Percentiles rank a stretch among this genome's conserved stretches.
Conservation (phyloP, 495 filamentous ascomycete genomes). For the Daldinia grandis region DNA sequence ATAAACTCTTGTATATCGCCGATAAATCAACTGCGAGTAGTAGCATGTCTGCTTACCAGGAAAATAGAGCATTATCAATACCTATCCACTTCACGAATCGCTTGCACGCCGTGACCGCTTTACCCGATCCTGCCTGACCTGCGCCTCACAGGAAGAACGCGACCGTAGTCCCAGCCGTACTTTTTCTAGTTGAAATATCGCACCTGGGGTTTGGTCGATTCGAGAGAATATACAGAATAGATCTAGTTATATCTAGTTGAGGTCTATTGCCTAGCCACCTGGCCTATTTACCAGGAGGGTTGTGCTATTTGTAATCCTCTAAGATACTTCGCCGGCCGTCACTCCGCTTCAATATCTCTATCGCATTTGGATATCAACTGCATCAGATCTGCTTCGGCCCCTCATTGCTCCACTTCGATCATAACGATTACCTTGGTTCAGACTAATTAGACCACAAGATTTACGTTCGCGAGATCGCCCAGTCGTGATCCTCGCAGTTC, state of each 20-base stretch:
- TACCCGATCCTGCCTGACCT: not conserved
- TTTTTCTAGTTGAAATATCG: slow-evolving; percentile 6
- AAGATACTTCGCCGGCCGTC: slow-evolving; percentile 13
- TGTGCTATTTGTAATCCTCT: not conserved
- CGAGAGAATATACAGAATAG: slow-evolving; percentile 2
- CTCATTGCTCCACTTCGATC: slow-evolving; percentile 19
- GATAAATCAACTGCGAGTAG: slow-evolving; percentile 19
- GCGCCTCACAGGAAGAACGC: slow-evolving; percentile 1
- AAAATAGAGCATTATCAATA: slow-evolving; percentile 32
- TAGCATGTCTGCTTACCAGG: slow-evolving; percentile 32
- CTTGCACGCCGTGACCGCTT: slow-evolving; percentile 22
- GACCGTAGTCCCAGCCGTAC: not conserved
- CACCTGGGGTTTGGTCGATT: not conserved
- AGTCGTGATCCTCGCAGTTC: slow-evolving; percentile 12
- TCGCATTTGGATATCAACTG: slow-evolving; percentile 15
- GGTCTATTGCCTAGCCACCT: slow-evolving; percentile 12
- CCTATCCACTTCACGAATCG: slow-evolving; percentile 17
- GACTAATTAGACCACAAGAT: not conserved
- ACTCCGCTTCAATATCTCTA: slow-evolving; percentile 9
- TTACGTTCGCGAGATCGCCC: slow-evolving; percentile 15
- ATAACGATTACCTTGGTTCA: slow-evolving; percentile 5
- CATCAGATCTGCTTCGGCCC: slow-evolving; percentile 10
- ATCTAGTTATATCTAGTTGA: slow-evolving; percentile 13
- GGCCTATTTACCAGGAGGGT: slow-evolving; percentile 3
- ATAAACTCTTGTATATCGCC: slow-evolving; percentile 19